Conservation (phyloP, 2,329 filamentous ascomycete species). For the Venturia pyrina region DNA sequence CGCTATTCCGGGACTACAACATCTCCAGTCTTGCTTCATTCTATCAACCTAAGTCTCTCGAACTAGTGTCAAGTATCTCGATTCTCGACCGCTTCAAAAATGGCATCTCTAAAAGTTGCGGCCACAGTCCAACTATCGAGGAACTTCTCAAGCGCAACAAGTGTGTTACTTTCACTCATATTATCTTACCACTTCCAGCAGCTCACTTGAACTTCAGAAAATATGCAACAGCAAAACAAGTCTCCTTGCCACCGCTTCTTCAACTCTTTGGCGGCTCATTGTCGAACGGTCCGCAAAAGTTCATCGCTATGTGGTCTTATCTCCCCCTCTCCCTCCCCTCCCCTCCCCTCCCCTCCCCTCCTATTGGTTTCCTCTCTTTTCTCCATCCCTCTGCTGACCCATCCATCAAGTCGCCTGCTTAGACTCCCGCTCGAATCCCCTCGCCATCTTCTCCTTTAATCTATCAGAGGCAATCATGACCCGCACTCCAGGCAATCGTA, state of each 20-base stretch:
- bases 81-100: not conserved
- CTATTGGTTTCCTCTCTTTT: not conserved
- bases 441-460: not conserved
- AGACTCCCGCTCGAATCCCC: constrained; percentile 2
- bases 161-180: not conserved
- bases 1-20: too few relatives aligned
- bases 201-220: not conserved
- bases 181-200: not conserved
- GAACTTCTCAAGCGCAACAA: not conserved
- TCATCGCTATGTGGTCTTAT: not conserved
- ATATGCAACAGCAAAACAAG: not conserved
- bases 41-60: not conserved
- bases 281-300: not conserved
- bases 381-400: not conserved
- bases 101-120: not conserved
- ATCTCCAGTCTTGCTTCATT: not conserved
- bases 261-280: constrained; percentile 3
- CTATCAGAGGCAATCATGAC: not conserved
- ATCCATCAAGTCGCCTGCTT: not conserved
- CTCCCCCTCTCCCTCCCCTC: not conserved
- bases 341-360: not conserved
- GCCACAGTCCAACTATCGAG: not conserved
- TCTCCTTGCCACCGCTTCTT: not conserved
- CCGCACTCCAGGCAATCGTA: not conserved
- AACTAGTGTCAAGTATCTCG: not conserved